Evolutionary conservation across 768 basidiomycete genomes (phyloP).

Genomic region (Tulasnella calospora): DNA sequence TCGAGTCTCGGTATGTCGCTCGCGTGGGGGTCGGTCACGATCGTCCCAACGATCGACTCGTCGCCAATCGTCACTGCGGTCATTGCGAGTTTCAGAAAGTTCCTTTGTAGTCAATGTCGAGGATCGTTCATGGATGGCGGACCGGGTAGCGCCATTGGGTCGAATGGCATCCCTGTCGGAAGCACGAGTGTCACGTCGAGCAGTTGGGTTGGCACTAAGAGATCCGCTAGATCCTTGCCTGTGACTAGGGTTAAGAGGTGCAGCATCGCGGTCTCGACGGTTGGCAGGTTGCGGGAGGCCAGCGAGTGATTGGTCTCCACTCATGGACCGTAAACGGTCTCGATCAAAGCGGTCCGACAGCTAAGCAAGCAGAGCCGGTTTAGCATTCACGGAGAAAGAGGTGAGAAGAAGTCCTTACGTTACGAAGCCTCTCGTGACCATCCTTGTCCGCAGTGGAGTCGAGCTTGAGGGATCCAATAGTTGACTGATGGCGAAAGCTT

Average conservation of each 20-base stretch:
- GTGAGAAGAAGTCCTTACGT: conserved; percentile 45
- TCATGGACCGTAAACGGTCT: conserved; percentile 39
- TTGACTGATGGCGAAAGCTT: conserved; percentile 83
- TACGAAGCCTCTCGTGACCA: conserved; percentile 71
- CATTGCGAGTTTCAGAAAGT: conserved; percentile 33
- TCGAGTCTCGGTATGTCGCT: conserved; percentile 57
- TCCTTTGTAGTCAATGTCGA: conserved; percentile 7
- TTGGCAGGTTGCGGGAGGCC: conserved; percentile 8
- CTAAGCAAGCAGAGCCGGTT: conserved; percentile 39
- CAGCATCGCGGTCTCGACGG: conserved; percentile 21
- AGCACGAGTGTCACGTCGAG: conserved; percentile 21
- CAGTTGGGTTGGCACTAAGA: conserved; percentile 8
- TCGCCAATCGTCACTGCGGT: conserved; percentile 78
- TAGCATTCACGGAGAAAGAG: neutral
- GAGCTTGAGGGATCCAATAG: conserved; percentile 47
- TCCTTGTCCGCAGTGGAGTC: conserved; percentile 37
- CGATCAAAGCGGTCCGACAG: conserved; percentile 85
- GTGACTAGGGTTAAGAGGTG: conserved; percentile 5
- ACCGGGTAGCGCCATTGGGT: neutral
- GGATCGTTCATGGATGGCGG: conserved; percentile 2
- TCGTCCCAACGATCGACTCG: conserved; percentile 55
- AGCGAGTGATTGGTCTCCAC: conserved; percentile 34
- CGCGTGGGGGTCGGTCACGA: conserved; percentile 39
- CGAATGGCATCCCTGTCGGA: conserved; percentile 21
- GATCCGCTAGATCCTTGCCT: conserved; percentile 11